Percentiles rank a stretch among this genome's conserved stretches.
Evolutionary conservation across 352 stramenopile genomes (phyloP).

Genomic region (Globisporangium barbulae): DNA sequence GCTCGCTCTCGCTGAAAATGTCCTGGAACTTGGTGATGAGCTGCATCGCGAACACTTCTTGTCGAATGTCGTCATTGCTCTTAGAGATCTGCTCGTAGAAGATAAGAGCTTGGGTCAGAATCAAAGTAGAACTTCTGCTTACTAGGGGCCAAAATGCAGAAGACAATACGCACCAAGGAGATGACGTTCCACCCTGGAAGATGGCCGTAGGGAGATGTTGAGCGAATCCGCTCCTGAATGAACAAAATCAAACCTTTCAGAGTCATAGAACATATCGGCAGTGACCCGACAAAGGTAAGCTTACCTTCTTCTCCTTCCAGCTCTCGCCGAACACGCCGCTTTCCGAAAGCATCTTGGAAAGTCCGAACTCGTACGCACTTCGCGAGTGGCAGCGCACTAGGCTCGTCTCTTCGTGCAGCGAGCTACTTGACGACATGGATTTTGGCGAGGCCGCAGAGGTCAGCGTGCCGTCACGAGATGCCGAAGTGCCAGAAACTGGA

Average conservation of each 20-base stretch:
- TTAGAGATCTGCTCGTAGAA: conserved; percentile 86
- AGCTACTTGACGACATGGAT: neutral
- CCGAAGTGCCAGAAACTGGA: neutral
- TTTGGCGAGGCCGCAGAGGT: conserved; percentile 2
- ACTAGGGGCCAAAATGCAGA: neutral
- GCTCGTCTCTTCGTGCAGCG: conserved; percentile 21
- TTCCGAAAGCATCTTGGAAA: conserved; percentile 61
- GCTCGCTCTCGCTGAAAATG: conserved; percentile 88
- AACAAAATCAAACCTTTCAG: neutral
- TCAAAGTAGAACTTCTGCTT: neutral
- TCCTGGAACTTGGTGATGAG: conserved; percentile 92
- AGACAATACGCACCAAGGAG: conserved; percentile 55
- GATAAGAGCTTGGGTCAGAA: neutral
- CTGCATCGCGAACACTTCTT: conserved; percentile 96
- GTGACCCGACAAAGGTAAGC: neutral
- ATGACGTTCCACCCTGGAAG: conserved; percentile 92
- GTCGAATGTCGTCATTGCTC: conserved; percentile 94
- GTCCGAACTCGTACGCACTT: conserved; percentile 60
- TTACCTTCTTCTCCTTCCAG: conserved; percentile 92
- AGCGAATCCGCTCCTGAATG: conserved; percentile 73
- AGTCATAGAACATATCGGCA: neutral
- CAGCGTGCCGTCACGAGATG: neutral
- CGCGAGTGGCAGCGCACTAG: conserved; percentile 60
- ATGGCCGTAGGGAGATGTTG: conserved; percentile 79
- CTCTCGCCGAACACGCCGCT: conserved; percentile 88